Evolutionary conservation across 495 filamentous ascomycete species (phyloP), one percentile per base, ranked within the genome.

Genomic region (Neurospora sp.): DNA sequence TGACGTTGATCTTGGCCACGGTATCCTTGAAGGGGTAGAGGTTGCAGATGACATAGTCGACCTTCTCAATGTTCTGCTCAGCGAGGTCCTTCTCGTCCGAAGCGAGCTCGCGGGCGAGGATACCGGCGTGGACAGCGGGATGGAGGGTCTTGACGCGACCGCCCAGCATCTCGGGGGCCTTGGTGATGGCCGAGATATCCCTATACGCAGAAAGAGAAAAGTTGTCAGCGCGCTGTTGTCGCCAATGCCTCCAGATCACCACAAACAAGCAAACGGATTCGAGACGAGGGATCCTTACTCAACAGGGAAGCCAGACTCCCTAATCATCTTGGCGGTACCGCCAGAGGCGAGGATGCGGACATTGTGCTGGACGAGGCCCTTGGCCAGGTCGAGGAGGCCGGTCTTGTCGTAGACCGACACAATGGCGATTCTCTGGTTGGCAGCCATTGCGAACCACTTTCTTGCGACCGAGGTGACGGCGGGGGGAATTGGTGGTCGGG

Each of bases 371-470:
- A 92, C 89, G 44, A 99, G 88, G 76, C 96, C 96, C 82, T 98
- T 98, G 75, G 96, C 96, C 71, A 99, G 88, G 83, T 99, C 96
- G 62, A 99, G 85, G 73, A 99, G 88, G 70, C 96, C 96, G 72
- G 94, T 97, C 91, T 99, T 99, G 86, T 99, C 92, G 80, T 94
- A 98, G 86, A 98, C 96, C 76, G 94, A 97, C 79, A 99, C 88
- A 78, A 99, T 98, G 54, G 96, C 96, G 91, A 84, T 86, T 74
- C 81, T 79, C 77, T 83, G 83, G 37, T 76, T 73, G 59, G 74
- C 54, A 72, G 77, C 76, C 82, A 85, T 85, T 44, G 76, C 78
- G 79, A 76, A 73, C 39, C 39, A 74, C 39, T 31, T 72, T 42
- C 70, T 76, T 66, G 54, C 31, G 54, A 66, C 54, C 54, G 54